phyloP scores from a whole-genome alignment of 2,329 filamentous ascomycete genomes.

The Cladosporium austrohemisphaericum region DNA sequence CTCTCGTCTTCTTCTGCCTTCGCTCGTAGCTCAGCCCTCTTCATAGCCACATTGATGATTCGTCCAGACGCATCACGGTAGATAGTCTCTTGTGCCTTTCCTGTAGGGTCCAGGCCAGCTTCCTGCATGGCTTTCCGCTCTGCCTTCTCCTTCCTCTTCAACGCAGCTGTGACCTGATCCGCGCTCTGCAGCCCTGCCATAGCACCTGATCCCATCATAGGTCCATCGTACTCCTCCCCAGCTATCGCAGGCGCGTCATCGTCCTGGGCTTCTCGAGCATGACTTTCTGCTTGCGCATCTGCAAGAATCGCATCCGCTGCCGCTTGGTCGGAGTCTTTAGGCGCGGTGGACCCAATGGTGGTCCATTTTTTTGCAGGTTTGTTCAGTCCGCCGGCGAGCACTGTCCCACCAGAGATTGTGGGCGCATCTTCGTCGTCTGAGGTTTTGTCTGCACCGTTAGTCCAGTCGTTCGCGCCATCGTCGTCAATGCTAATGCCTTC shows the following conservation, averaged over 20 bases:
- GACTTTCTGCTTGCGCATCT: conserved; percentile 32
- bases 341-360: conserved; percentile 54
- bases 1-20: conserved; percentile 68
- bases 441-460: conserved; percentile 40
- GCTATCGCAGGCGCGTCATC: conserved; percentile 49
- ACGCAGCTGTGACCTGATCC: conserved; percentile 59
- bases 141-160: conserved; percentile 62
- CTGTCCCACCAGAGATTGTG: conserved; percentile 34
- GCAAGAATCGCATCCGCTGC: conserved; percentile 53
- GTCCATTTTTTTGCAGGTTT: conserved; percentile 74
- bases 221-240: conserved; percentile 47
- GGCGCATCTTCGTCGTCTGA: conserved; percentile 53
- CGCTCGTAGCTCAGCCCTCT: conserved; percentile 77
- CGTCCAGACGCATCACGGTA: conserved; percentile 92
- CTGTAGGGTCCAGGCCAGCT: conserved; percentile 42
- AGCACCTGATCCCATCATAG: conserved; percentile 83
- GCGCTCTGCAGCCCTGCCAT: conserved; percentile 84
- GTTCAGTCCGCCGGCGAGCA: conserved; percentile 54
- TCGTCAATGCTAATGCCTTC: conserved; percentile 47
- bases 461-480: conserved; percentile 54
- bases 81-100: conserved; percentile 70
- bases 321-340: conserved; percentile 53
- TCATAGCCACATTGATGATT: conserved; percentile 91
- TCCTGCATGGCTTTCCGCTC: conserved; percentile 52
- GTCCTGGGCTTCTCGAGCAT: conserved; percentile 29